Conservation (phyloP, 345 rosid genomes). For the Lumnitzera racemosa region DNA sequence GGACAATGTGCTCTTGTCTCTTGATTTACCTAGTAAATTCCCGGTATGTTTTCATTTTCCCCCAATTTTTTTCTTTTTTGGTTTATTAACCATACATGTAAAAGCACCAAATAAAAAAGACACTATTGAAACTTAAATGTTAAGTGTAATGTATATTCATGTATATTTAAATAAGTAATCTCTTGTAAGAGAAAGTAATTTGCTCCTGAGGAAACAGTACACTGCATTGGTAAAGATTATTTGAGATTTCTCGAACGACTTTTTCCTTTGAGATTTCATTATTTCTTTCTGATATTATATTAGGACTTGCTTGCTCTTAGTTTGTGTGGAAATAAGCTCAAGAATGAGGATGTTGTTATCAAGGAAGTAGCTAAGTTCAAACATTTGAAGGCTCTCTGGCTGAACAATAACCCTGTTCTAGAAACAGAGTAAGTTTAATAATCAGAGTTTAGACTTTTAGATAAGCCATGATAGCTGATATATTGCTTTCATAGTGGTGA, state of each 20-base stretch:
- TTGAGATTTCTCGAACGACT: neutral
- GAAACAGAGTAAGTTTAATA: conserved; percentile 38
- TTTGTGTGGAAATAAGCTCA: conserved; percentile 66
- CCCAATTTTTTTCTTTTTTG: neutral
- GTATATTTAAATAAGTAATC: no score
- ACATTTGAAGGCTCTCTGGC: conserved; percentile 74
- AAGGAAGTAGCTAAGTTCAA: conserved; percentile 60
- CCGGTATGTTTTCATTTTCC: conserved; percentile 33
- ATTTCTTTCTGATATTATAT: neutral
- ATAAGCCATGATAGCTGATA: neutral
- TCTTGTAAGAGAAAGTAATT: no score
- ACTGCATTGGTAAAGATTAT: neutral
- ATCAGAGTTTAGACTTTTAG: neutral
- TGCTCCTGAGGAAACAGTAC: no score
- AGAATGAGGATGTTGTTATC: conserved; percentile 37
- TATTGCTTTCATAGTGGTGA: neutral
- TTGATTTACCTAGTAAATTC: conserved; percentile 49
- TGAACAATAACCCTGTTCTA: conserved; percentile 67
- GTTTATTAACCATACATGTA: no score
- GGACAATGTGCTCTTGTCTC: conserved; percentile 50
- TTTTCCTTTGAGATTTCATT: neutral
- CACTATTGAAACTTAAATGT: neutral
- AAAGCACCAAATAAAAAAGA: no score
- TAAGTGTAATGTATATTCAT: neutral
- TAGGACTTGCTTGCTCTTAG: conserved; percentile 84